Percentiles rank a stretch among this genome's conserved stretches.
These are phyloP conservation scores for Rhizophora apiculata DNA, from an alignment of 345 rosid genomes.

Conservation along the genomic window DNA sequence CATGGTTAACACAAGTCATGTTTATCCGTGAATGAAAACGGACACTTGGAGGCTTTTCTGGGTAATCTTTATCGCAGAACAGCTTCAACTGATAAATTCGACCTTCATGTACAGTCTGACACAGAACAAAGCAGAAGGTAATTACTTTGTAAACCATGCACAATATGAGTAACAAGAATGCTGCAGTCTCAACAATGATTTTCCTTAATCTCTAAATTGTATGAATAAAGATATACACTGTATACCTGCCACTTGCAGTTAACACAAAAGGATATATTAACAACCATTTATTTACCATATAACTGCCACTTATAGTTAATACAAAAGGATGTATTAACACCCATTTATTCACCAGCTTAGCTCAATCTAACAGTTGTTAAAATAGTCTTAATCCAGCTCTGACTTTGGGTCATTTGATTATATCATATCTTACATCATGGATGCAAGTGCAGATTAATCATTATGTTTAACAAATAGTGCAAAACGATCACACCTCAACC, in stretches of 20 bases:
- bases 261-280: background rate
- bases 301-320: background rate
- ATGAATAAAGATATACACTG: background rate
- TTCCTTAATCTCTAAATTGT: background rate
- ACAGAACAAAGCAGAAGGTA: constrained; percentile 2
- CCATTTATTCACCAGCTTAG: background rate
- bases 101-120: constrained; percentile 96
- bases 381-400: background rate
- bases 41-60: constrained; percentile 92
- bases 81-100: constrained; percentile 95
- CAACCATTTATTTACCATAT: background rate
- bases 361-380: background rate
- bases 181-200: background rate
- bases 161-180: background rate
- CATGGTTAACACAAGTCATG: constrained; percentile 92
- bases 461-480: background rate
- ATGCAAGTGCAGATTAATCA: background rate
- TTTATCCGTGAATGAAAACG: constrained; percentile 92
- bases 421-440: background rate
- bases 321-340: background rate
- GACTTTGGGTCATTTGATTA: background rate
- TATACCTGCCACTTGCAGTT: background rate
- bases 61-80: constrained; percentile 96
- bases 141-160: constrained; percentile 3
- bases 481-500: background rate